phyloP scores from a whole-genome alignment of 805 yeast species.

The Kregervanrija fluxuum region DNA sequence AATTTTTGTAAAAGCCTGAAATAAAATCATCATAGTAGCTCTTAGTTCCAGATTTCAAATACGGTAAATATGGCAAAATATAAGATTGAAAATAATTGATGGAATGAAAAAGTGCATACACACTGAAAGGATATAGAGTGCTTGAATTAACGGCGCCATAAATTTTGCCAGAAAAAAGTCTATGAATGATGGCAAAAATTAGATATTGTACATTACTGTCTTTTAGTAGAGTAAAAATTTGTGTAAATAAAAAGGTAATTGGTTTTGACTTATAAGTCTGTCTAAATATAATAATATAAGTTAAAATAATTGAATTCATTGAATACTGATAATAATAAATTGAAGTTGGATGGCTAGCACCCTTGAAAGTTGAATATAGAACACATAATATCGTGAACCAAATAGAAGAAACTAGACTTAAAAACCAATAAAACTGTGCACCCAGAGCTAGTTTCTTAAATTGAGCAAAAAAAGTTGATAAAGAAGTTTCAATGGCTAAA shows the following conservation, averaged over 20 bases:
- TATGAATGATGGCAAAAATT: conserved; percentile 32
- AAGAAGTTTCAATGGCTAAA: too few species aligned
- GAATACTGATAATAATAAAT: conserved; percentile 34
- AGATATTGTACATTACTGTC: conserved; percentile 66
- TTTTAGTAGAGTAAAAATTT: conserved; percentile 23
- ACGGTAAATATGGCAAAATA: conserved; percentile 46
- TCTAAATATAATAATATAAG: conserved; percentile 56
- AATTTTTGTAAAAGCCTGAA: conserved; percentile 28
- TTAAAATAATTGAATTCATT: conserved; percentile 45
- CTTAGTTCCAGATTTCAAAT: conserved; percentile 18
- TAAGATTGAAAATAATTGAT: conserved; percentile 49
- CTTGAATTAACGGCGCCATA: conserved; percentile 25
- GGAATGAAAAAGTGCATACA: conserved; percentile 60
- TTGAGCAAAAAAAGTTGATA: conserved; percentile 4
- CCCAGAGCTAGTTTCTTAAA: conserved; percentile 25
- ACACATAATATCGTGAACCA: conserved; percentile 33
- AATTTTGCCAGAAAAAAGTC: conserved; percentile 23
- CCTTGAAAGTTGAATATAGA: conserved; percentile 35
- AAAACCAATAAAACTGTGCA: conserved; percentile 65
- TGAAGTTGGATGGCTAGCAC: conserved; percentile 23
- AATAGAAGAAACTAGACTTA: conserved; percentile 50
- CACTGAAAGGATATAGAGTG: conserved; percentile 49
- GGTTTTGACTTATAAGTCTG: conserved; percentile 45
- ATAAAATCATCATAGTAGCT: conserved; percentile 25
- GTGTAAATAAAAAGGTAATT: conserved; percentile 21